Conservation (phyloP, 371 early-diverging fungal species). For the Zychaea mexicana region DNA sequence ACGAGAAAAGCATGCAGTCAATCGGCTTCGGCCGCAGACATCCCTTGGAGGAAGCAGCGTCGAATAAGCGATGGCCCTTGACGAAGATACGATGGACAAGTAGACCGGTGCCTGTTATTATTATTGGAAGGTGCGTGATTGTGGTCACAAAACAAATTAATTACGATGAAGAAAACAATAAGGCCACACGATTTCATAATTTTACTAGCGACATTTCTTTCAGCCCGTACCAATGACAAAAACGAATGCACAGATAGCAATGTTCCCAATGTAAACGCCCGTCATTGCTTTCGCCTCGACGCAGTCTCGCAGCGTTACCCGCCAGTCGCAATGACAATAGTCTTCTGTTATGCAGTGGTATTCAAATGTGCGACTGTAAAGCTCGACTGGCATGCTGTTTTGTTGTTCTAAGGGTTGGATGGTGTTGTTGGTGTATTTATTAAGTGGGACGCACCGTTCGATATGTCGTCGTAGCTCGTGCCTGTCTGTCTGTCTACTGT, state of each 20-base stretch:
- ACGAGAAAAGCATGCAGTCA: constrained; percentile 17
- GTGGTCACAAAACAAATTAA: too few relatives aligned
- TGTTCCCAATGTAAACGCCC: constrained; percentile 21
- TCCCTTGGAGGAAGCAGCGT: constrained; percentile 14
- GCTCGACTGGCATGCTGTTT: constrained; percentile 1
- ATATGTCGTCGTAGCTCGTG: too few relatives aligned
- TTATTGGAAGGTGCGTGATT: too few relatives aligned
- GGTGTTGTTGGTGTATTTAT: too few relatives aligned
- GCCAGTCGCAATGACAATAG: constrained; percentile 31
- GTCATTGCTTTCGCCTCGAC: constrained; percentile 21
- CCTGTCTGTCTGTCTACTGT: too few relatives aligned
- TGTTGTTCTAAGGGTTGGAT: background rate
- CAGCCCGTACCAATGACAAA: constrained; percentile 21
- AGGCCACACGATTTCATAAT: background rate
- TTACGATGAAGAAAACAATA: background rate
- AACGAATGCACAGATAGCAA: constrained; percentile 26
- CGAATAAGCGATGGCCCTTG: constrained; percentile 27
- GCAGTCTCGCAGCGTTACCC: constrained; percentile 26
- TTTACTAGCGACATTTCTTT: background rate
- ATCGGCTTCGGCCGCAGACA: constrained; percentile 27
- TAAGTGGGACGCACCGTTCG: too few relatives aligned
- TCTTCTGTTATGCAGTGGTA: constrained; percentile 16
- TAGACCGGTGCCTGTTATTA: constrained; percentile 15
- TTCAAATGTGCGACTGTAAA: constrained; percentile 7
- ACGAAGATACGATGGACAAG: constrained; percentile 12